Evolutionary conservation across 495 filamentous ascomycete species (phyloP).

Genomic region (Xeromyces bisporus): DNA sequence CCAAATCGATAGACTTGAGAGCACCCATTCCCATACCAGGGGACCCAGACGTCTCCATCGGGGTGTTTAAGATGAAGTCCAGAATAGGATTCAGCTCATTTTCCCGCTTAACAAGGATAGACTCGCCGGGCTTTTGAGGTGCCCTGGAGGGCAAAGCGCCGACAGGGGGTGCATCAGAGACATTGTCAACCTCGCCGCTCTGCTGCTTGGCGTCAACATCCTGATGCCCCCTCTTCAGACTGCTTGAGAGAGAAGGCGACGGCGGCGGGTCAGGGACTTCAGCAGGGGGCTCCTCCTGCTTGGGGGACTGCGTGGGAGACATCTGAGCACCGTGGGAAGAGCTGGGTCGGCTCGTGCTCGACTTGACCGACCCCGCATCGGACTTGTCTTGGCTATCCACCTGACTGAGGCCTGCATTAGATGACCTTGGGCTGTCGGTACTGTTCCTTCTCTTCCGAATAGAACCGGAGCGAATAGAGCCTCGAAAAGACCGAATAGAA

Average conservation of each 20-base stretch:
- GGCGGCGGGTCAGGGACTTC: slow-evolving; percentile 66
- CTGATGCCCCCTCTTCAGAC: slow-evolving; percentile 57
- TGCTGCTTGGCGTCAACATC: slow-evolving; percentile 67
- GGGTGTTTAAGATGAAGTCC: slow-evolving; percentile 28
- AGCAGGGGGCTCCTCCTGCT: no score
- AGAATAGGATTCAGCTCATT: slow-evolving; percentile 48
- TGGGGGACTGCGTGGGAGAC: slow-evolving; percentile 13
- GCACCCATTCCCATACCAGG: slow-evolving; percentile 43
- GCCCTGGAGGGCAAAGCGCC: slow-evolving; percentile 34
- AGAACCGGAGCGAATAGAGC: slow-evolving; percentile 50
- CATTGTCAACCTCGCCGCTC: slow-evolving; percentile 81
- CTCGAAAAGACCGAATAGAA: slow-evolving; percentile 70
- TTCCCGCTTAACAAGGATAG: slow-evolving; percentile 63
- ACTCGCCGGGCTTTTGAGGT: slow-evolving; percentile 34
- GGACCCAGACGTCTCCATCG: slow-evolving; percentile 21
- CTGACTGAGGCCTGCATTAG: slow-evolving; percentile 42
- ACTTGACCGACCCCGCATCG: slow-evolving; percentile 57
- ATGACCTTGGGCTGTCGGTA: slow-evolving; percentile 64
- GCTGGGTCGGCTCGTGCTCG: slow-evolving; percentile 37
- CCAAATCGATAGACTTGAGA: slow-evolving; percentile 79
- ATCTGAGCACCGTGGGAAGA: slow-evolving; percentile 23
- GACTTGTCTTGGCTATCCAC: slow-evolving; percentile 49
- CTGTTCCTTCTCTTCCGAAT: slow-evolving; percentile 58
- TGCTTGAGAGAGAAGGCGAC: slow-evolving; percentile 69
- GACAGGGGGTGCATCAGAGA: slow-evolving; percentile 79